Percentiles rank a stretch among this genome's conserved stretches.
phyloP scores from a whole-genome alignment of 2,329 filamentous ascomycete species.

The Cercospora janseana region DNA sequence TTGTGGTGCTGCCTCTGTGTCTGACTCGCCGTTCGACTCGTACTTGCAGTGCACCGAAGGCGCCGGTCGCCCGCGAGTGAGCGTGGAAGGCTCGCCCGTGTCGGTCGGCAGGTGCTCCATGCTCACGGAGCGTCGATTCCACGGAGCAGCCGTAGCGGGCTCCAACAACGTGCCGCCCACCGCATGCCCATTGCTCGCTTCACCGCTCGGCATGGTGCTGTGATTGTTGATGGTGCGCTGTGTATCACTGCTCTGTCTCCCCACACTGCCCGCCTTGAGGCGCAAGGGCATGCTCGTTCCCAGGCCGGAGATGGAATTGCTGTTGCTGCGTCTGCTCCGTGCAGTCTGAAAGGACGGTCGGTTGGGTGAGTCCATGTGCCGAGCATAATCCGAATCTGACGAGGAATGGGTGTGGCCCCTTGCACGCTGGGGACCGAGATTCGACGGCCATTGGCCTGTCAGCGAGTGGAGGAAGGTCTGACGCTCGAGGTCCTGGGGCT shows the following conservation, averaged over 20 bases:
- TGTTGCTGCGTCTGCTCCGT: slow-evolving; percentile 69
- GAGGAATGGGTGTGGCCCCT: slow-evolving; percentile 61
- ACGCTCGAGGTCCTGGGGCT: slow-evolving; percentile 24
- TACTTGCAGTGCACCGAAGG: slow-evolving; percentile 45
- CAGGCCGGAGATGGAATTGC: slow-evolving; percentile 64
- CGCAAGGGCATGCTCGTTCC: slow-evolving; percentile 20
- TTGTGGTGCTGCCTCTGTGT: slow-evolving; percentile 69
- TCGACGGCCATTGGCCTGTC: slow-evolving; percentile 12
- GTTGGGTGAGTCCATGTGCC: slow-evolving; percentile 38
- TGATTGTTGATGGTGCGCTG: slow-evolving; percentile 14
- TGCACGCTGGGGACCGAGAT: slow-evolving; percentile 39
- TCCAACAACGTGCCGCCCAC: slow-evolving; percentile 57
- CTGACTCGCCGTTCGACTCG: slow-evolving; percentile 55
- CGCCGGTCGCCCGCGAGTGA: slow-evolving; percentile 46
- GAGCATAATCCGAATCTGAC: slow-evolving; percentile 59
- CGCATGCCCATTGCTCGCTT: slow-evolving; percentile 30
- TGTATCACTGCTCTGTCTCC: slow-evolving; percentile 27
- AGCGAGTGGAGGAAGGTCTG: slow-evolving; percentile 24
- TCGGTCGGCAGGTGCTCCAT: slow-evolving; percentile 64
- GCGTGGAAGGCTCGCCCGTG: slow-evolving; percentile 43
- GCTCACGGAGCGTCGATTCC: slow-evolving; percentile 62
- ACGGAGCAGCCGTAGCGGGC: slow-evolving; percentile 54
- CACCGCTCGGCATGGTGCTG: slow-evolving; percentile 13
- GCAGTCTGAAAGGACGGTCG: slow-evolving; percentile 26
- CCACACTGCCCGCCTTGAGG: slow-evolving; percentile 19